Base-by-base conservation (phyloP, 2,329 filamentous ascomycete genomes). In the Ophiostoma himal-ulmi region DNA sequence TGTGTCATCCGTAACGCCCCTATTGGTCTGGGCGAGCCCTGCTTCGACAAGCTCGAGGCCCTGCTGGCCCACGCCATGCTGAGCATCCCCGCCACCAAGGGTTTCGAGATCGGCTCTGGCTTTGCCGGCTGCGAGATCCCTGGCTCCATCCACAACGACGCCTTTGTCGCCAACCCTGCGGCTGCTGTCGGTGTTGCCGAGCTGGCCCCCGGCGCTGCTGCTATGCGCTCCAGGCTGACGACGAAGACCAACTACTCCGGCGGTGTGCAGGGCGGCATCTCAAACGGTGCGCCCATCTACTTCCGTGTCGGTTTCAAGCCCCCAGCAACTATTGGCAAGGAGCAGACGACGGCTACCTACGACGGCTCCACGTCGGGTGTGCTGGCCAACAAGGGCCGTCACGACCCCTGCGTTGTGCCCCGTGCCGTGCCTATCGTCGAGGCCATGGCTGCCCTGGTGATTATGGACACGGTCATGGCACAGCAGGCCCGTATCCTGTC, bases 251-350 rank as follows among this genome's bases (percentile, higher is more conserved):
- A 98, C 83, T 93, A 97, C 83, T 94, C 91, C 1, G 94, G 94
- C 14, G 95, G 94, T 74, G 92, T 98, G 75, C 94, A 98, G 82
- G 95, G 94, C 62, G 94, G 94, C 69, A 98, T 98, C 80, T 90
- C 91, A 68, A 98, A 98, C 80, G 95, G 94, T 71, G 92, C 92
- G 52, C 90, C 89, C 71, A 93, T 98, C 82, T 98, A 95, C 85
- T 98, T 98, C 87, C 89, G 91, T 68, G 90, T 97, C 5, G 94
- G 88, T 20, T 98, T 98, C 88, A 98, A 98, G 85, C 92, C 94
- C 11, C 89, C 94, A 2, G 94, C 94, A 39, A 98, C 95, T 3
- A 98, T 98, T 77, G 90, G 92, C 65, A 91, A 94, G 81, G 91
- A 91, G 62, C 94, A 98, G 82, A 85, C 85, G 17, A 98, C 95